Evolutionary conservation across 192 early-diverging fungal genomes (phyloP), one percentile per base, ranked within the genome.

Genomic region (Backusella liffmaniae): DNA sequence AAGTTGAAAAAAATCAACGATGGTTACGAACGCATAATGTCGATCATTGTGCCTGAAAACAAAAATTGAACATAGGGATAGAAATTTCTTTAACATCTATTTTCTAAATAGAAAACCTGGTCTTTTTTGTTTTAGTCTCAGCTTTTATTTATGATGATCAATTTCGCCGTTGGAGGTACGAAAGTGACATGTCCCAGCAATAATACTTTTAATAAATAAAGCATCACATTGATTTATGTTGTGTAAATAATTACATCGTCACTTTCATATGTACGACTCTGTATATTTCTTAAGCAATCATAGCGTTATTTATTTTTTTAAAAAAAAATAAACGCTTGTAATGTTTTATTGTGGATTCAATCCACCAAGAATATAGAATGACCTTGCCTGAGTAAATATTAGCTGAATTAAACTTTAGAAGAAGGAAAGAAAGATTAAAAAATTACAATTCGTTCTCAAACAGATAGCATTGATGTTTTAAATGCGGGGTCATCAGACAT

Each of bases 41-140:
- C 56, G 56, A 62, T 62, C 56, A 62, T 49, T 23, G 56, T 62
- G 12, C 56, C 56, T 62, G 56, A 62, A 59, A 59, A 59, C 18
- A 18, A 16, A 49, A 49, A 49, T n/a, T 49, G n/a, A 49, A 49
- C 46, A 7, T 4, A 62, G 0, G 29, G 56, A 62, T 62, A 62
- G 56, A 62, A 62, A 29, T 13, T 62, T 62, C 23, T 29, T 13
- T 29, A 5, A 49, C 6, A 18, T 18, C 18, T 18, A 49, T 13
- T 62, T 62, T 62, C 26, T 26, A 26, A 59, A 59, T 10, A 26
- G 53, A 49, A 49, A n/a, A 44, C 16, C n/a, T 5, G 5, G 6
- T 18, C 32, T 32, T 32, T 49, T 9, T 26, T 4, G 7, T 59
- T 26, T 59, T 59, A 26, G 53, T 26, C 23, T 59, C 53, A 59